Evolutionary conservation across 2,329 filamentous ascomycete genomes (phyloP), one percentile per base, ranked within the genome.

Genomic region (Thelonectria rubi): DNA sequence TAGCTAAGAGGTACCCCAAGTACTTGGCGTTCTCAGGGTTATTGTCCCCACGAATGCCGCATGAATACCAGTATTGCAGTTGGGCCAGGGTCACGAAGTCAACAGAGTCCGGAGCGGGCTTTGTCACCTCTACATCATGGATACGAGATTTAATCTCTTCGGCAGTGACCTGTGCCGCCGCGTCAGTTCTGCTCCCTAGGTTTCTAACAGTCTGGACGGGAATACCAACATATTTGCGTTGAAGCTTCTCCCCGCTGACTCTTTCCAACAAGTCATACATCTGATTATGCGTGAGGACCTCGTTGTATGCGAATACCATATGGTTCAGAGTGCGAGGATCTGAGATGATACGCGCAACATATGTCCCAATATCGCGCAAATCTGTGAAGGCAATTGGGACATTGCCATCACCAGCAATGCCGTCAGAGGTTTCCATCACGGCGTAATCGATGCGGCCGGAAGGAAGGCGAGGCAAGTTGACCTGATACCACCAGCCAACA

Each of bases 401-500:
- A n/a, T 81, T 78, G 3, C 84, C 84, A 56, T 81, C 78, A 3
- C 79, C 82, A 20, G 74, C 70, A 37, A 86, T 78, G 42, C 74
- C 73, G 42, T 76, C 73, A 21, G 74, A 71, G 4, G 73, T 69
- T 0, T 70, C 64, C 3, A 74, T 69, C 60, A 77, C 68, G 26
- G 75, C 76, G 34, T 56, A 55, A 30, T 66, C 61, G 11, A 62
- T 20, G 1, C 63, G 68, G 1, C 73, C 72, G 0, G 73, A 76
- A 0, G 72, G 66, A 0, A 75, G 50, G 6, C 51, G 49, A 0
- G 73, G 73, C 5, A 71, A 11, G 8, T 75, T 74, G 26, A 83
- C 64, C 66, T 86, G 82, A 68, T 84, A 83, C 85, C 85, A 87
- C 75, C 76, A 86, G 18, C 85, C 85, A 11, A 86, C 78, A 66